A percentile compares a stretch with the other conserved stretches of the same genome.
Evolutionary conservation across 805 yeast species (phyloP).

Genomic region (Naumovozyma baii): DNA sequence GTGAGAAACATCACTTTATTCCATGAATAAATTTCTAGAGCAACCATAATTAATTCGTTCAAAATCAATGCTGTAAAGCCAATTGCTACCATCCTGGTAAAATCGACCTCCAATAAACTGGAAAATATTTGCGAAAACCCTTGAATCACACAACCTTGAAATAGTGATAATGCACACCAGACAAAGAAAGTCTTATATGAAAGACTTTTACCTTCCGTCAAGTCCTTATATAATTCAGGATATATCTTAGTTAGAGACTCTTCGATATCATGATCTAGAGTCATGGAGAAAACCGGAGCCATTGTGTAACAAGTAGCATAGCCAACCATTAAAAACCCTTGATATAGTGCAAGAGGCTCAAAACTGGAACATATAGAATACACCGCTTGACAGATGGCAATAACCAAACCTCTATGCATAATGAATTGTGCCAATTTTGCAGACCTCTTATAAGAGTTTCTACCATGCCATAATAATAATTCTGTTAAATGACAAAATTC

Average conservation of each 20-base stretch:
- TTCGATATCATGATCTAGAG: slow-evolving; percentile 82
- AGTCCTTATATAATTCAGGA: slow-evolving; percentile 90
- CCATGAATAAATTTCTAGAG: slow-evolving; percentile 89
- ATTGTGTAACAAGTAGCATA: slow-evolving; percentile 94
- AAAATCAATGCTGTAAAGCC: slow-evolving; percentile 70
- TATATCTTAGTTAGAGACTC: slow-evolving; percentile 81
- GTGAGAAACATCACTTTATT: slow-evolving; percentile 63
- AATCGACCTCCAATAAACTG: slow-evolving; percentile 44
- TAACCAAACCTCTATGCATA: slow-evolving; percentile 89
- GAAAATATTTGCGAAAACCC: slow-evolving; percentile 69
- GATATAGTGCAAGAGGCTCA: slow-evolving; percentile 89
- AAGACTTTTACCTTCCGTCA: slow-evolving; percentile 78
- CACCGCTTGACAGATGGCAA: slow-evolving; percentile 91
- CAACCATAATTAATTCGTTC: slow-evolving; percentile 90
- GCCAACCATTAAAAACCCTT: slow-evolving; percentile 98
- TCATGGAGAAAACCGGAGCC: slow-evolving; percentile 95
- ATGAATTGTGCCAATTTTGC: slow-evolving; percentile 94
- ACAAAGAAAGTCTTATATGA: slow-evolving; percentile 81
- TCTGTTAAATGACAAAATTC: slow-evolving; percentile 86
- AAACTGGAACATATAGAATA: slow-evolving; percentile 77
- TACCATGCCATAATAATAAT: slow-evolving; percentile 90
- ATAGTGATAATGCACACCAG: slow-evolving; percentile 85
- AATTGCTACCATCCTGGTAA: slow-evolving; percentile 72
- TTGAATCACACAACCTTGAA: slow-evolving; percentile 83
- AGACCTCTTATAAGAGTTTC: slow-evolving; percentile 91